Percentiles rank a stretch among this genome's conserved stretches.
These are phyloP conservation scores for Fusarium clavum DNA, from an alignment of 2,329 filamentous ascomycete genomes.

Conservation along the genomic window DNA sequence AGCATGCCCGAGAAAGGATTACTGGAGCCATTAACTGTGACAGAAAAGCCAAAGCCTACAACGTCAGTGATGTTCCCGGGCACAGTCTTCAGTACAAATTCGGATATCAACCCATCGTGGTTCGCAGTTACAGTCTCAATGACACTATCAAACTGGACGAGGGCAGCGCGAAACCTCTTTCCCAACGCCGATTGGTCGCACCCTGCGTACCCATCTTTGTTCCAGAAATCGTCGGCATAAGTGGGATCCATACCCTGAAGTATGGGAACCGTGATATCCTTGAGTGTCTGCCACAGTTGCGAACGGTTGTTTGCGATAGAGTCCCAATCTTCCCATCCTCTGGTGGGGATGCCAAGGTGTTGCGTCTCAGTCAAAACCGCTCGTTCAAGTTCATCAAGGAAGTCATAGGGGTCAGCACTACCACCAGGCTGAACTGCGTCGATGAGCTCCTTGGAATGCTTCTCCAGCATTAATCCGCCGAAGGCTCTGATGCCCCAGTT, in stretches of 20 bases:
- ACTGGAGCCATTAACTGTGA: not conserved
- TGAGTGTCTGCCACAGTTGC: not conserved
- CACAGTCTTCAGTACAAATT: not conserved
- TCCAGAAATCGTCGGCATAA: not conserved
- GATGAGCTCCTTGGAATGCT: not conserved
- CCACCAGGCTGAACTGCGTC: not conserved
- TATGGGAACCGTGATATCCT: not conserved
- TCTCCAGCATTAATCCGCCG: slow-evolving; percentile 6
- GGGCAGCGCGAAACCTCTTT: slow-evolving; percentile 7
- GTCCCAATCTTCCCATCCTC: slow-evolving; percentile 6
- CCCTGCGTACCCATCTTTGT: slow-evolving; percentile 11
- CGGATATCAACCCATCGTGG: not conserved
- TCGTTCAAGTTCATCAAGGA: not conserved
- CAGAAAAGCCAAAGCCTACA: not conserved
- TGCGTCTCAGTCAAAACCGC: not conserved
- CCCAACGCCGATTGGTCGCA: slow-evolving; percentile 24
- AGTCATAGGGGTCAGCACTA: not conserved
- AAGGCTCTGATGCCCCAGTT: slow-evolving; percentile 27
- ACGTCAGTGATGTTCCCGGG: not conserved
- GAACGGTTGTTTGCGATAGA: not conserved
- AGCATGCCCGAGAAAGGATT: not conserved
- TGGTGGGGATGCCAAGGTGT: not conserved
- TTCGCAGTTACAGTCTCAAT: not conserved
- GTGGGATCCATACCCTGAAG: not conserved
- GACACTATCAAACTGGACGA: not conserved